Conservation (phyloP, 1,139 yeast species). For the Yamadazyma oceani region DNA sequence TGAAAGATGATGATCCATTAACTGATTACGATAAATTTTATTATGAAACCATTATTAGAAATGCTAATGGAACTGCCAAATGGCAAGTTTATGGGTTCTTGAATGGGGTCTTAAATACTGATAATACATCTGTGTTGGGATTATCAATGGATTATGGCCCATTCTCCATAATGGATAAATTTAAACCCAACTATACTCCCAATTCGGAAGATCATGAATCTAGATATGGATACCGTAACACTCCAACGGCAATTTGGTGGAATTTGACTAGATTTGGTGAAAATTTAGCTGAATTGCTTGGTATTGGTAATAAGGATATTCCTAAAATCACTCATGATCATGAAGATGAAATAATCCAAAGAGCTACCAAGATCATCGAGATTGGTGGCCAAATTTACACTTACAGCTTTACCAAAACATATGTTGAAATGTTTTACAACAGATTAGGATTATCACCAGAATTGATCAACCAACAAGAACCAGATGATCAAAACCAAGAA, state of each 20-base stretch:
- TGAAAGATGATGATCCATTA: constrained; percentile 20
- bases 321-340: constrained; percentile 47
- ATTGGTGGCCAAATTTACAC: constrained; percentile 67
- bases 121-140: constrained; percentile 86
- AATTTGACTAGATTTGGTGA: constrained; percentile 85
- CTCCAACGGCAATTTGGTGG: constrained; percentile 93
- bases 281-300: constrained; percentile 75
- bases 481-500: constrained; percentile 40
- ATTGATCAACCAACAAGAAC: constrained; percentile 35
- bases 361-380: constrained; percentile 69
- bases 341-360: constrained; percentile 50
- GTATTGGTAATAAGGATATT: constrained; percentile 53
- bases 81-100: constrained; percentile 93
- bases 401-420: constrained; percentile 56
- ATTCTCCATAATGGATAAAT: constrained; percentile 83
- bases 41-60: constrained; percentile 65
- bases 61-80: constrained; percentile 75
- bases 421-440: constrained; percentile 57
- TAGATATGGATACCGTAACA: constrained; percentile 77
- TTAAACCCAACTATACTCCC: constrained; percentile 80
- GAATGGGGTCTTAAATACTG: constrained; percentile 94
- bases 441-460: constrained; percentile 63
- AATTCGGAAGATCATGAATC: constrained; percentile 79
- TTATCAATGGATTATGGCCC: constrained; percentile 94
- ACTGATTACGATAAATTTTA: constrained; percentile 72